Evolutionary conservation across 257 asterid genomes (phyloP).

Genomic region (Lycium barbarum): DNA sequence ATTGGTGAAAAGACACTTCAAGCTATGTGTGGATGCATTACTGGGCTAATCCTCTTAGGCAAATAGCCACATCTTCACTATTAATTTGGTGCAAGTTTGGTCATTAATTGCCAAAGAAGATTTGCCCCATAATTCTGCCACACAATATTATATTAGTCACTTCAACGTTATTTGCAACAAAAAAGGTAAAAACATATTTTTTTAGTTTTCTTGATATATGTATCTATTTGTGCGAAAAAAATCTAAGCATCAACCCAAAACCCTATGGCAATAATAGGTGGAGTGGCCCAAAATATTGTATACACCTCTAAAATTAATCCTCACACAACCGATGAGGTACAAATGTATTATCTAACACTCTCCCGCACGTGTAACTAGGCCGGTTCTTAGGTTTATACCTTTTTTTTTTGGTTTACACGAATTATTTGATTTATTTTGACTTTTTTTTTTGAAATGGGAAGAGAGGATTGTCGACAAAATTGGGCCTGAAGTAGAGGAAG

Average conservation of each 20-base stretch:
- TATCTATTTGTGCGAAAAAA: neutral
- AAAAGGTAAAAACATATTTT: neutral
- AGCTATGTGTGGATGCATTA: conserved; percentile 25
- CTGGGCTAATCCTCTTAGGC: conserved; percentile 30
- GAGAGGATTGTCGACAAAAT: neutral
- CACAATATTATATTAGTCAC: neutral
- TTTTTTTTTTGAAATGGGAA: neutral
- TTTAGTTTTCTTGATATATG: neutral
- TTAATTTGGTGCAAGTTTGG: conserved; percentile 2
- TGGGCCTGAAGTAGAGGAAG: neutral
- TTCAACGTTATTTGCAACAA: neutral
- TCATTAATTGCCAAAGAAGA: conserved; percentile 28
- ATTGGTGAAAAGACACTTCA: conserved; percentile 6
- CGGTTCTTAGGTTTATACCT: too few relatives aligned
- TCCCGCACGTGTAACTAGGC: too few relatives aligned
- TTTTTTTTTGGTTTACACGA: too few relatives aligned
- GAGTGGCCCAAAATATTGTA: neutral
- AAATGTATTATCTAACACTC: neutral
- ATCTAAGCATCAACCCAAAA: neutral
- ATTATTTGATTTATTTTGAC: too few relatives aligned
- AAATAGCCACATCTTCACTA: neutral
- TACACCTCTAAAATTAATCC: too few relatives aligned
- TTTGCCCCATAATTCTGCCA: conserved; percentile 23
- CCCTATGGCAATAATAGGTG: neutral
- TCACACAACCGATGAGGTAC: neutral